Conservation (phyloP, 1,139 yeast species). For the Yamadazyma spencermartinsiae region DNA sequence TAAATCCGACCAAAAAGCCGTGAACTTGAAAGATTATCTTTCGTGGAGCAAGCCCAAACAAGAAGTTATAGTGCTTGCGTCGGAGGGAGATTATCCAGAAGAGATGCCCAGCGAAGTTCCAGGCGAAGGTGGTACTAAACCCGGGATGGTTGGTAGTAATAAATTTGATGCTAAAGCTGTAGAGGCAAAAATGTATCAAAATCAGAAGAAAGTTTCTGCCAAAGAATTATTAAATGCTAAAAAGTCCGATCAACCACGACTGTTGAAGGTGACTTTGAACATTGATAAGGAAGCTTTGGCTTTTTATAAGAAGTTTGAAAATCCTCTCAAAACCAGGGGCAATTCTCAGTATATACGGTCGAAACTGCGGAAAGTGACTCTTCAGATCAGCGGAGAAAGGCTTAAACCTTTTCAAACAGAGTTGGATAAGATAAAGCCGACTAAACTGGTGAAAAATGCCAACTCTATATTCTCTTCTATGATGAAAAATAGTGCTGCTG, state of each 20-base stretch:
- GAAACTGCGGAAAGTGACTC: slow-evolving; percentile 15
- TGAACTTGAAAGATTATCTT: slow-evolving; percentile 32
- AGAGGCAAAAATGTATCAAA: slow-evolving; percentile 22
- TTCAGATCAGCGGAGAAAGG: slow-evolving; percentile 17
- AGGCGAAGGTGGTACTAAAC: slow-evolving; percentile 3
- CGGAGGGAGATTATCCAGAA: slow-evolving; percentile 1
- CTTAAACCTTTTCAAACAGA: slow-evolving; percentile 11
- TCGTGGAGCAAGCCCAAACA: slow-evolving; percentile 8
- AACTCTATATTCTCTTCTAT: slow-evolving; percentile 23
- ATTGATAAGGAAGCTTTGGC: slow-evolving; percentile 25
- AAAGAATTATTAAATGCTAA: slow-evolving; percentile 18
- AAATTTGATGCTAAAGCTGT: slow-evolving; percentile 8
- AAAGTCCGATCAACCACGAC: slow-evolving; percentile 7
- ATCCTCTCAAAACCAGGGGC: slow-evolving; percentile 31
- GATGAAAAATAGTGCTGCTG: slow-evolving; percentile 25
- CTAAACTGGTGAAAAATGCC: slow-evolving; percentile 13
- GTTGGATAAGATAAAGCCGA: neutral
- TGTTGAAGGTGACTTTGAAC: slow-evolving; percentile 27
- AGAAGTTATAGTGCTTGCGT: neutral
- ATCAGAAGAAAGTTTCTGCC: slow-evolving; percentile 26
- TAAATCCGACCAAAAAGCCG: slow-evolving; percentile 20
- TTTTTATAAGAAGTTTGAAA: slow-evolving; percentile 28
- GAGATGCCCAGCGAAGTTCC: neutral
- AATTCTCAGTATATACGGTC: slow-evolving; percentile 10
- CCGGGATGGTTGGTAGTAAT: no score